Base-by-base conservation (phyloP, 306 rosid genomes). In the Trichosanthes cucumerina region DNA sequence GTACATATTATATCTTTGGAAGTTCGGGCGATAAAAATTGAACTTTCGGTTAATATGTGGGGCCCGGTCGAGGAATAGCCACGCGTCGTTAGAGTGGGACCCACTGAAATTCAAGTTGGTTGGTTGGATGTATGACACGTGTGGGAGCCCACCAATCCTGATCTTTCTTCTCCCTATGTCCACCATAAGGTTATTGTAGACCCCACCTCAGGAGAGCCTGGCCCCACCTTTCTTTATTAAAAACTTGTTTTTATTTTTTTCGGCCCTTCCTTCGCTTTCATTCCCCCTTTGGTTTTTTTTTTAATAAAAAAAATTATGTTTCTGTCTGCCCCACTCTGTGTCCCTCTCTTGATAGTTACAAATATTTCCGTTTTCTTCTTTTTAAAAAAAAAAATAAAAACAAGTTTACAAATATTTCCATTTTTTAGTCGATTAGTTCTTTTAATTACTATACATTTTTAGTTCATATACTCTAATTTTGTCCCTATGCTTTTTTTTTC, bases 81-180 rank as follows among this genome's bases (percentile, higher is more conserved):
- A 68, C 75, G 75, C 53, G 53, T 68, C 75, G 19, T 9, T 21
- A 0, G 15, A 18, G 11, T 3, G 39, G 76, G 76, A 21, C 57
- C 76, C 39, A 46, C 23, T 8, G 0, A 8, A 7, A 7, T 21
- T 14, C 77, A 47, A 72, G 77, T 47, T 72, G 77, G 10, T 24
- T 66, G 49, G 75, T 21, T 11, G 59, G 57, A 46, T 72, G 58
- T 47, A 16, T 3, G 77, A 72, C 77, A 72, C 58, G 77, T 72
- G 58, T 72, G 77, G 77, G 58, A 23, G 5, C 41, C 34, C 77
- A 72, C 77, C 77, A 26, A 26, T 47, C 43, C 15, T 24, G 77
- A 72, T 44, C 76, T 71, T 71, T 71, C 76, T 2, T 44, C 21
- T n/a, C 5, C 76, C 21, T 6, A 44, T 54, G 39, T 71, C 76